Evolutionary conservation across 2,329 filamentous ascomycete genomes (phyloP), one percentile per base, ranked within the genome.

Genomic region (Alternaria incomplexa): DNA sequence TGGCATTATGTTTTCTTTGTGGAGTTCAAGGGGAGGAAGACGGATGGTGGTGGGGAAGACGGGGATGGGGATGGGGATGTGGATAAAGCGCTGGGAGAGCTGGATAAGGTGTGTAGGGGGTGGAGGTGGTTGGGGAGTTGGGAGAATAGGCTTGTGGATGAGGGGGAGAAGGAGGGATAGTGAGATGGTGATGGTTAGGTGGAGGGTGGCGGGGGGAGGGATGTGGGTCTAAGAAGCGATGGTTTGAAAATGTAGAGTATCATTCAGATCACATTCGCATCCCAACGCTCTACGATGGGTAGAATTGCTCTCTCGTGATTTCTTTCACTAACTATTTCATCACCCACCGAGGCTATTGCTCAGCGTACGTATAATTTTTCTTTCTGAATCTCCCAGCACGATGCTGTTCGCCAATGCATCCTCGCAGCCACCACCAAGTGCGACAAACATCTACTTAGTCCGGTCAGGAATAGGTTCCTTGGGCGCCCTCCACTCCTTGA

Each of bases 1-100:
- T 98, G 97, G 88, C 90, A 96, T 77, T 98, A 98, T 81, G 87
- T 97, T 40, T 97, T 98, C 82, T 94, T 98, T 76, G 90, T 97
- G 28, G 95, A 98, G 83, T 93, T 97, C 72, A 87, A 91, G 77
- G 90, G 91, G 1, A 85, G 88, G 77, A 82, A 81, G 83, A 25
- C n/a, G 3, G 47, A 46, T 11, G 8, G 1, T 10, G 15, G 92
- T 12, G 88, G 88, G 0, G 43, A 84, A 62, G 89, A 93, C 12
- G 88, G 88, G 0, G 64, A 58, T 70, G 83, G 84, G 3, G 83
- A 85, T 56, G 86, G 85, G 3, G 86, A 85, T 4, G 83, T 84
- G 64, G 84, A 87, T 62, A 81, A 80, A 22, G 90, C 89, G 25
- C 79, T 94, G 75, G 82, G 81, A 54, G 86, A 86, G 66, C 83